Evolutionary conservation across 2,329 filamentous ascomycete species (phyloP).

Genomic region (Aspergillus terreus): DNA sequence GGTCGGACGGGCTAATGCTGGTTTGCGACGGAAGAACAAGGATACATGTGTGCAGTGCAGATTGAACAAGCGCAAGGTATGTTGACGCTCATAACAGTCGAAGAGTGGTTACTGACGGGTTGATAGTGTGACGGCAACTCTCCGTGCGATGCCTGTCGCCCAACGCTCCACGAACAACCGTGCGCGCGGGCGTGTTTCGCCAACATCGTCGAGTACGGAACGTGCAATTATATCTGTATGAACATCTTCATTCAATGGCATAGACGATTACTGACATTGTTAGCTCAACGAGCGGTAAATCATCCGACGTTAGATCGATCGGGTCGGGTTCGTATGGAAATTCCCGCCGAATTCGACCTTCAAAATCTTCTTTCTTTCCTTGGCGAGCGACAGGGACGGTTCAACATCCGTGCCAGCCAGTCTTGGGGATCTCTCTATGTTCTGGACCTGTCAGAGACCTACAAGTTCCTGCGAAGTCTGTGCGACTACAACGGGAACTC

Average conservation of each 20-base stretch:
- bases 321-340: constrained; percentile 37
- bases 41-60: constrained; percentile 44
- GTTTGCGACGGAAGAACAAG: constrained; percentile 41
- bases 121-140: constrained; percentile 39
- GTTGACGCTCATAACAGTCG: not conserved
- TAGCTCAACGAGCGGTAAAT: constrained; percentile 43
- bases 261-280: constrained; percentile 14
- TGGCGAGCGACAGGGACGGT: constrained; percentile 35
- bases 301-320: constrained; percentile 36
- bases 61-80: constrained; percentile 43
- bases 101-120: constrained; percentile 10
- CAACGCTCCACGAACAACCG: constrained; percentile 40
- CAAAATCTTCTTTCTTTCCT: constrained; percentile 36
- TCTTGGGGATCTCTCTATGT: constrained; percentile 41
- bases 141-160: constrained; percentile 41
- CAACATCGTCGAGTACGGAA: constrained; percentile 42
- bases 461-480: constrained; percentile 37
- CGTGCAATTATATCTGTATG: constrained; percentile 46
- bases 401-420: constrained; percentile 43
- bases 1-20: constrained; percentile 39
- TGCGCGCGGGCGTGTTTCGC: constrained; percentile 44
- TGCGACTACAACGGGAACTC: constrained; percentile 37
- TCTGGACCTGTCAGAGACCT: constrained; percentile 39
- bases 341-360: constrained; percentile 39
- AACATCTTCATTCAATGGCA: not conserved